Base-by-base conservation (phyloP, 108 stramenopile species). In the Cyclostephanos invisitatus region DNA sequence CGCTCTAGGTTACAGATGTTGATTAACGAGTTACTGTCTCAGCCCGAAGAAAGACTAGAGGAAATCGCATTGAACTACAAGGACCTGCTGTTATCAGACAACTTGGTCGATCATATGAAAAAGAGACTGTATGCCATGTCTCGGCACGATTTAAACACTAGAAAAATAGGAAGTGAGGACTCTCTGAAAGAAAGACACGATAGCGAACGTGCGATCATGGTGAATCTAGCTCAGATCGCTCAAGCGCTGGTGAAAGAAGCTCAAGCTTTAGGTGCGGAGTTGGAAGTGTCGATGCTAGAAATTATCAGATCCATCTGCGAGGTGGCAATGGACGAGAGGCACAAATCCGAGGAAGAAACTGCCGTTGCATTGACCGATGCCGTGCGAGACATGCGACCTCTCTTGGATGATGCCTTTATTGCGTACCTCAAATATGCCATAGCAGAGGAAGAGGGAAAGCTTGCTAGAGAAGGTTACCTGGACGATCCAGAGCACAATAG, bases 341-440 rank as follows among this genome's bases (percentile, higher is more conserved):
- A 89, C 68, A 68, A 68, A 25, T 90, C 87, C 20, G 89, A 91
- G 74, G 89, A 95, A 76, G 91, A 92, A 59, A 88, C 91, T 27
- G 84, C 94, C 18, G 75, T 75, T 18, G 94, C 94, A 38, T 69
- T 95, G 36, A 86, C 86, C 0, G 94, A 95, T 51, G 89, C 89
- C 29, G 94, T 95, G 3, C 67, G 90, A 21, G 91, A 92, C 62
- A 92, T 95, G 90, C 83, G 90, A 48, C 90, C 94, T 7, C 71
- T 95, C 28, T 71, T 95, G 22, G 94, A 95, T 75, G 91, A 95
- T 63, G 61, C 78, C 3, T 93, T 95, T 72, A 86, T 95, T 36
- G 94, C 90, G 38, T 95, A 95, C 68, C 63, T 95, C 36, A 95
- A 95, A 65, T 95, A 87, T 67, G 94, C 94, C 22, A 90, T 95